Base-by-base conservation (phyloP, 768 basidiomycete species). In the Termitomyces sp. region DNA sequence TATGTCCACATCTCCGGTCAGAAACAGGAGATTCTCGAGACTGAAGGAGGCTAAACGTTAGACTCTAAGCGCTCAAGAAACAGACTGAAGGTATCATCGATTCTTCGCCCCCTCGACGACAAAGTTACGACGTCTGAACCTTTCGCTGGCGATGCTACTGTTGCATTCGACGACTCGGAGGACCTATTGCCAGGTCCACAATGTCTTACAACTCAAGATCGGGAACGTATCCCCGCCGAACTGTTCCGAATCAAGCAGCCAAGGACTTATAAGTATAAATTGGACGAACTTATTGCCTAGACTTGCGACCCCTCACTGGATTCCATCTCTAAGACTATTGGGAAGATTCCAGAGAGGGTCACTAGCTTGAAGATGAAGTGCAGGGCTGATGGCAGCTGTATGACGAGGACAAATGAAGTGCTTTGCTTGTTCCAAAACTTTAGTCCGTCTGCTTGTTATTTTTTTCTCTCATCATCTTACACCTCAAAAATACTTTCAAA, bases 311-410 rank as follows among this genome's bases (percentile, higher is more conserved):
- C 54, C 3, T 13, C 26, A 45, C 18, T 55, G 8, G 20, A 46
- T n/a, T 55, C 47, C 32, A 47, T 7, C 10, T 47, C 54, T 3
- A 38, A 38, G 35, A 38, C 66, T 1, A 68, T 63, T 28, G 65
- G 63, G 8, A 60, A 26, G 46, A 53, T 91, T 77, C 92, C 92
- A 1, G 73, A 65, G 18, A 94, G 91, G 71, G 78, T 94, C 46
- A 64, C 70, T 4, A 74, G 82, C 22, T 77, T 88, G 45, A 77
- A 75, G 1, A 57, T 71, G 12, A 78, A 78, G 2, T 70, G 93
- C 14, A 73, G 81, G 1, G 28, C 28, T 18, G 26, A 42, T 3
- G 60, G 72, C 0, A 80, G 79, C 18, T 46, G 42, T n/a, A 35
- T 24, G 40, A 46, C 2, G 20, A 54, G 30, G 30, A 30, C 30